Base-by-base conservation (phyloP, 176 grass and related monocot species). In the Cenchrus fungigraminus region DNA sequence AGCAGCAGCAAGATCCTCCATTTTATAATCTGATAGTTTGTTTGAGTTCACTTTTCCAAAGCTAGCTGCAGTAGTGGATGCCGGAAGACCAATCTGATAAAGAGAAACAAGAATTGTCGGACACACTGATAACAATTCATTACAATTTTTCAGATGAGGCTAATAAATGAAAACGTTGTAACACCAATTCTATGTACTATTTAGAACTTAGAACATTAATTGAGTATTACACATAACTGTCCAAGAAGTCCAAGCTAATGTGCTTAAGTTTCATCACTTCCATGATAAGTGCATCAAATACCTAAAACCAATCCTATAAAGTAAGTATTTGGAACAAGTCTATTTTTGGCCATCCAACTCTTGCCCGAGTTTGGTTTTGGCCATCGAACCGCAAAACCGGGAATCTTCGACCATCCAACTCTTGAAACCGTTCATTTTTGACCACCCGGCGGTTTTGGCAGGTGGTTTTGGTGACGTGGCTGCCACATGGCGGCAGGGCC, bases 31-130 rank as follows among this genome's bases (percentile, higher is more conserved):
- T 17, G 97, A 94, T 71, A 98, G 87, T 80, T 91, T 94, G 79
- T 84, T 95, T 57, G 97, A 96, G 79, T 72, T 95, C 68, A 96
- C 97, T 83, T 98, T 98, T 85, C 93, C 97, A 77, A 98, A 98
- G 79, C 93, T 95, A 51, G 97, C 87, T 0, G 97, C 97, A 73
- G 97, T 98, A 81, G 97, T 98, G 61, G 97, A 90, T 72, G 93
- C 97, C 79, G 97, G 91, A 84, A 98, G 93, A 69, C 93, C 93
- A 94, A 93, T 92, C 97, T 98, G 81, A 78, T 12, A 76, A 56
- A 83, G 12, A 75, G 37, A 91, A 83, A 83, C 42, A 80, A 85
- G 29, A 86, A 75, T 50, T 74, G 63, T 72, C 72, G 68, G 53
- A 25, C 13, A 78, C 72, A 77, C 65, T n/a, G 17, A 86, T 14